Conservation (phyloP, 345 rosid genomes). For the Pseudoturritis turrita region DNA sequence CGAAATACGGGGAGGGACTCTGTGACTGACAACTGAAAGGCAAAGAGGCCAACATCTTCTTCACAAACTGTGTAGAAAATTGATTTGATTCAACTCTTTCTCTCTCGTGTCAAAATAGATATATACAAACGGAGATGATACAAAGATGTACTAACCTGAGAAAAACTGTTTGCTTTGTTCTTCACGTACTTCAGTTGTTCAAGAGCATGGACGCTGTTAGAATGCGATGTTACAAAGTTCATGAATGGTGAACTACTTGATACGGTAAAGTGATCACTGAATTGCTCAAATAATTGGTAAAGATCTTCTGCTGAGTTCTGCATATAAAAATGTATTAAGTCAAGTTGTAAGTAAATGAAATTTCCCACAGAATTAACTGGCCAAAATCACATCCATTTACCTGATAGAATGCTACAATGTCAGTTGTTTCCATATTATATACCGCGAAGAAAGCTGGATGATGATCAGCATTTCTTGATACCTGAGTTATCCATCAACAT, state of each 20-base stretch:
- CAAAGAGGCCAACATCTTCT: slow-evolving; percentile 78
- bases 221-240: slow-evolving; percentile 87
- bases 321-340: slow-evolving; percentile 24
- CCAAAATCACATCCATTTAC: slow-evolving; percentile 26
- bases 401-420: slow-evolving; percentile 92
- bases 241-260: slow-evolving; percentile 57
- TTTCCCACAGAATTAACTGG: background rate
- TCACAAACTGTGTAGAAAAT: slow-evolving; percentile 52
- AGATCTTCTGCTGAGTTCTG: slow-evolving; percentile 90
- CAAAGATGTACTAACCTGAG: slow-evolving; percentile 45
- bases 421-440: slow-evolving; percentile 96
- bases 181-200: slow-evolving; percentile 70
- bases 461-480: slow-evolving; percentile 61
- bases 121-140: background rate
- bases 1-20: slow-evolving; percentile 98
- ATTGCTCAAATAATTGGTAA: slow-evolving; percentile 76
- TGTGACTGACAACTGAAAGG: slow-evolving; percentile 86
- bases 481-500: slow-evolving; percentile 40
- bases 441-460: slow-evolving; percentile 89
- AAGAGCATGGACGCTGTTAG: slow-evolving; percentile 66
- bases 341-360: background rate
- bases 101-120: background rate
- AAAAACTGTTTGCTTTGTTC: slow-evolving; percentile 52
- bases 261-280: slow-evolving; percentile 70
- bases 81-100: background rate